These are phyloP conservation scores for Biscutella laevigata DNA, from an alignment of 441 rosid species.

Conservation along the genomic window DNA sequence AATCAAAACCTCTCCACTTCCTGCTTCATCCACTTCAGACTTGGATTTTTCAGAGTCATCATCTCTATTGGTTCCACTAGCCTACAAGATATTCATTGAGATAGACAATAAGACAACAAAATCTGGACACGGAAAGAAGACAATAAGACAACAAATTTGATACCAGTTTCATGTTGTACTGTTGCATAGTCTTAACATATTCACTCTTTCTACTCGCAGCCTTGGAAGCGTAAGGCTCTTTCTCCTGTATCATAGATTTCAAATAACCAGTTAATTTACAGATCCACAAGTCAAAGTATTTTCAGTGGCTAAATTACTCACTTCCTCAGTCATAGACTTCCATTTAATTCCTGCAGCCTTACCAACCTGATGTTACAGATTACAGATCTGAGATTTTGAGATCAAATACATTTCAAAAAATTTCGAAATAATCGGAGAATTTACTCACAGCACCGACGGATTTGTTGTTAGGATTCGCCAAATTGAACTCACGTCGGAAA, in stretches of 20 bases:
- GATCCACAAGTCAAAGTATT: too few relatives aligned
- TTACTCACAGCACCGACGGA: constrained; percentile 69
- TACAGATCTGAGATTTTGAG: constrained; percentile 21
- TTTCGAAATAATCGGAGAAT: background rate
- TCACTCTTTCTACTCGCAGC: constrained; percentile 50
- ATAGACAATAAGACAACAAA: too few relatives aligned
- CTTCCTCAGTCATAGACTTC: constrained; percentile 64
- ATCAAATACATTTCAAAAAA: background rate
- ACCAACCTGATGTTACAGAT: constrained; percentile 41
- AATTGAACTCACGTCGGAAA: constrained; percentile 56
- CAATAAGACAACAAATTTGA: too few relatives aligned
- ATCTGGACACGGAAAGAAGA: too few relatives aligned
- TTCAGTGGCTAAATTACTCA: constrained; percentile 14
- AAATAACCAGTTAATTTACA: too few relatives aligned
- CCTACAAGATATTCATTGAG: constrained; percentile 26
- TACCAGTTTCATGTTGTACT: constrained; percentile 51
- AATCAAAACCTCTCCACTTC: constrained; percentile 21
- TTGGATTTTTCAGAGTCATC: constrained; percentile 59
- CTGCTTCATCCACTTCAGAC: constrained; percentile 47
- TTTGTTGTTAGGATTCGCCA: constrained; percentile 66
- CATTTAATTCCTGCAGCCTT: constrained; percentile 80
- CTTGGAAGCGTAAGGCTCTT: constrained; percentile 39
- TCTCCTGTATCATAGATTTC: constrained; percentile 39
- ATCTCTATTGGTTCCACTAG: constrained; percentile 36
- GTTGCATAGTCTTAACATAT: constrained; percentile 41